Evolutionary conservation across 2,329 filamentous ascomycete genomes (phyloP), one percentile per base, ranked within the genome.

Genomic region (Endocalyx cinctus): DNA sequence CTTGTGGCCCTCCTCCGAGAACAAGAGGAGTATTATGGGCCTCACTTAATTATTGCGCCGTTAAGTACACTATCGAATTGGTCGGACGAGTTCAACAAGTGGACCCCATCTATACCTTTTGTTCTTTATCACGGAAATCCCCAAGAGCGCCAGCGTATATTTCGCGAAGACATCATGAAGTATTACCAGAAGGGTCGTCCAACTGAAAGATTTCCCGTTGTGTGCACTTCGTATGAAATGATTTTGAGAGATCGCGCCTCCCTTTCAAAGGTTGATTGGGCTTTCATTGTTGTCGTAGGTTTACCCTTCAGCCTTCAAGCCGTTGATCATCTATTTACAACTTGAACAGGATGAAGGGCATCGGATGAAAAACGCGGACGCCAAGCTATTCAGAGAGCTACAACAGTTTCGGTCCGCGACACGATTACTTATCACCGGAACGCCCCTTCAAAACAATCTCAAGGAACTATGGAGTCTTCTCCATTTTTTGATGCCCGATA

Each of bases 181-280:
- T 67, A 87, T 40, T 77, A 90, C 11, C 74, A 78, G 10, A 74
- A 60, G 7, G 70, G 81, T 1, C 59, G 69, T 2, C 74, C 74
- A 0, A 76, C 64, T 0, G 64, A 73, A 2, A 74, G 82, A 28
- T 98, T 97, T 41, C 92, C 92, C 0, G 82, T 98, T 1, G 84
- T 97, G 1, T 89, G 89, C 51, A 98, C 92, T 0, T 94, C 84
- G 25, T 97, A 97, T 50, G 92, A 98, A 55, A 96, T 98, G 54
- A 89, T 94, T 34, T 82, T 98, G 62, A 82, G 87, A 48, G 92
- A 98, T 54, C 79, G 86, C 23, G 83, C 87, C 33, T 82, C 82
- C 22, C 65, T 98, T 5, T 79, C 80, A 0, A 82, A 84, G 37
- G 90, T 94, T 36, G 83, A 88, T 22, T 98, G 92, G 92, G 87